Base-by-base conservation (phyloP, 495 filamentous ascomycete genomes). In the Podospora anserina region DNA sequence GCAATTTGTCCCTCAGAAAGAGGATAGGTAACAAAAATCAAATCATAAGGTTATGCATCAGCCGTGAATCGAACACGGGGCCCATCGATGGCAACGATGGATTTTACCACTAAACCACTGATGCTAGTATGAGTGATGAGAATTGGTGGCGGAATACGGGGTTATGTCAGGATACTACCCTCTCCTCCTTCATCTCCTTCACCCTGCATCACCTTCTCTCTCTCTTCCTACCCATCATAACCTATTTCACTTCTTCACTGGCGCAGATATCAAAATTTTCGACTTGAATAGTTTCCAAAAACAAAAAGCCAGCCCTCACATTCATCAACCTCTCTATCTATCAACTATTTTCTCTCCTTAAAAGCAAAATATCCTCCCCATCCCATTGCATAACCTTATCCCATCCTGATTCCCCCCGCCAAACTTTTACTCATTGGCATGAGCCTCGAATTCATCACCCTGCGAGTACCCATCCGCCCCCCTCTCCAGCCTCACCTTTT, bases 1-100 rank as follows among this genome's bases (percentile, higher is more conserved):
- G 23, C 23, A 23, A 23, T 23, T 23, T 23, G 1, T 23, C 23
- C 23, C 23, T 23, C 23, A 23, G 23, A 23, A 23, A 23, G 23
- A 23, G 23, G 23, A 23, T 23, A 23, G 23, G 23, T 23, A 23
- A 23, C 23, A 58, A 20, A 58, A 58, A 58, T 58, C 55, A 58
- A 19, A 58, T 58, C 55, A 58, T 0, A 19, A 58, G 5, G 23
- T 19, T 19, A 76, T 80, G 79, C 79, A 77, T 78, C 76, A 80
- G 78, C 79, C 79, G 79, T 77, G 79, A 81, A 81, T 81, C 80
- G 80, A 82, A 82, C 80, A 76, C 80, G 80, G 80, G 80, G 80
- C 80, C 80, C 80, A 81, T 82, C 80, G 80, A 82, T 82, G 80
- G 80, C 80, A 82, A 82, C 80, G 80, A 82, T 81, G 80, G 80